Percentiles rank a stretch among this genome's conserved stretches.
Conservation (phyloP, 805 yeast species). For the Saturnispora ahearnii region DNA sequence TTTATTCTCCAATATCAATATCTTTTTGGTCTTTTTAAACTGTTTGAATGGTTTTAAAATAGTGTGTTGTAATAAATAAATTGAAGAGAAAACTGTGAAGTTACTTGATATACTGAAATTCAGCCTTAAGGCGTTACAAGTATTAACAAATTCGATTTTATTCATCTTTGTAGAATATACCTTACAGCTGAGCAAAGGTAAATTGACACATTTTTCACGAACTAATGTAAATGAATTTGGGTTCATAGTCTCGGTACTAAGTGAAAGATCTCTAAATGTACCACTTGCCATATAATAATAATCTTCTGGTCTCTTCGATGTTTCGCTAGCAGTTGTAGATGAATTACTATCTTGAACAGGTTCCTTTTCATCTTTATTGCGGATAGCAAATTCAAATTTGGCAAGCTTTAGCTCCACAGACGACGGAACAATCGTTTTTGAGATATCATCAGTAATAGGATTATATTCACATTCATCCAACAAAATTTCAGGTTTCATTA, state of each 20-base stretch:
- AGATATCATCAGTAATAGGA: neutral
- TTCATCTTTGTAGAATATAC: constrained; percentile 9
- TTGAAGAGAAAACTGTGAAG: constrained; percentile 37
- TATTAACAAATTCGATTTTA: constrained; percentile 5
- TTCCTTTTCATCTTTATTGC: neutral
- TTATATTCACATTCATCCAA: constrained; percentile 6
- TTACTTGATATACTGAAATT: constrained; percentile 33
- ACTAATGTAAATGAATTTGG: neutral
- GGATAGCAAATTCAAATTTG: neutral
- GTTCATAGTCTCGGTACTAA: constrained; percentile 3
- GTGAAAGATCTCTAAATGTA: neutral
- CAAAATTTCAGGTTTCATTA: constrained; percentile 12
- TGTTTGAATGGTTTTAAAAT: constrained; percentile 7
- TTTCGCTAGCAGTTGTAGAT: constrained; percentile 3
- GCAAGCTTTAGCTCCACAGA: neutral
- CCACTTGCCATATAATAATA: constrained; percentile 9
- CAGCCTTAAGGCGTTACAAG: constrained; percentile 1
- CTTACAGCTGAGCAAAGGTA: constrained; percentile 7
- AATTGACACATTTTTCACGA: constrained; percentile 2
- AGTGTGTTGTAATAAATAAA: constrained; percentile 37
- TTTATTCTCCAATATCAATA: neutral
- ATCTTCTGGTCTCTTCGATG: constrained; percentile 7
- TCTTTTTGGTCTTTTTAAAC: neutral
- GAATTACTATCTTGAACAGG: neutral
- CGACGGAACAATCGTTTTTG: constrained; percentile 6